Percentiles rank a stretch among this genome's conserved stretches.
Evolutionary conservation across 495 filamentous ascomycete species (phyloP).

Genomic region (Aspergillus panamensis): DNA sequence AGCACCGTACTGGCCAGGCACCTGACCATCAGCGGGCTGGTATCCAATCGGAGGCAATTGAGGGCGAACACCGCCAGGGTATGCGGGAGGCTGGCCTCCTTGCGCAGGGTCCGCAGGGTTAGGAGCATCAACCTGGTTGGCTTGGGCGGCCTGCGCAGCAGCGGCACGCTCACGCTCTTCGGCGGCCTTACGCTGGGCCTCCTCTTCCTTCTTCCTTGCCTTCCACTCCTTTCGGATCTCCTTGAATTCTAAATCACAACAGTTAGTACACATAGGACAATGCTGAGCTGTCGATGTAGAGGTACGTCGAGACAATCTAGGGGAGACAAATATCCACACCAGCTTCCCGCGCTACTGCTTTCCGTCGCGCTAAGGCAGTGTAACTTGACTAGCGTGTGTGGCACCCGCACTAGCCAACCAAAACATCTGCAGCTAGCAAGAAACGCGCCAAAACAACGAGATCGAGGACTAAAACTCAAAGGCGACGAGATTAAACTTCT

Average conservation of each 20-base stretch:
- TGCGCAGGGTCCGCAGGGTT: constrained; percentile 55
- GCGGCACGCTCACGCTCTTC: constrained; percentile 80
- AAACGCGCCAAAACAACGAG: constrained; percentile 6
- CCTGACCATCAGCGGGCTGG: constrained; percentile 59
- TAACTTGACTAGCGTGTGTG: constrained; percentile 48
- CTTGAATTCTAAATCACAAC: constrained; percentile 75
- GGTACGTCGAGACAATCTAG: neutral
- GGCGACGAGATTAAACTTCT: constrained; percentile 12
- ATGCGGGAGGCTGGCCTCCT: constrained; percentile 52
- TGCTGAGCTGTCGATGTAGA: too few relatives aligned
- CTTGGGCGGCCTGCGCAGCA: constrained; percentile 51
- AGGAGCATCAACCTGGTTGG: constrained; percentile 55
- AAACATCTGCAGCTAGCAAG: constrained; percentile 37
- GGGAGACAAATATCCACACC: constrained; percentile 26
- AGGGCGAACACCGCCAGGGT: constrained; percentile 56
- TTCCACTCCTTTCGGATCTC: constrained; percentile 99
- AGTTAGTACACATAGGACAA: constrained; percentile 4
- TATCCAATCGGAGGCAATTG: constrained; percentile 89
- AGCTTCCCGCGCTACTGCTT: constrained; percentile 46
- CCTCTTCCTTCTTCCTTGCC: constrained; percentile 98
- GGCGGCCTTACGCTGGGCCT: constrained; percentile 80
- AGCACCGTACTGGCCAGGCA: constrained; percentile 63
- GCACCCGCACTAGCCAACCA: constrained; percentile 36
- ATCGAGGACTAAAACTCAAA: constrained; percentile 6
- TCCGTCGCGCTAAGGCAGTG: constrained; percentile 42